Percentiles rank a stretch among this genome's conserved stretches.
These are phyloP conservation scores for Eragrostis curvula DNA, from an alignment of 176 grass and related monocot genomes.

Conservation along the genomic window DNA sequence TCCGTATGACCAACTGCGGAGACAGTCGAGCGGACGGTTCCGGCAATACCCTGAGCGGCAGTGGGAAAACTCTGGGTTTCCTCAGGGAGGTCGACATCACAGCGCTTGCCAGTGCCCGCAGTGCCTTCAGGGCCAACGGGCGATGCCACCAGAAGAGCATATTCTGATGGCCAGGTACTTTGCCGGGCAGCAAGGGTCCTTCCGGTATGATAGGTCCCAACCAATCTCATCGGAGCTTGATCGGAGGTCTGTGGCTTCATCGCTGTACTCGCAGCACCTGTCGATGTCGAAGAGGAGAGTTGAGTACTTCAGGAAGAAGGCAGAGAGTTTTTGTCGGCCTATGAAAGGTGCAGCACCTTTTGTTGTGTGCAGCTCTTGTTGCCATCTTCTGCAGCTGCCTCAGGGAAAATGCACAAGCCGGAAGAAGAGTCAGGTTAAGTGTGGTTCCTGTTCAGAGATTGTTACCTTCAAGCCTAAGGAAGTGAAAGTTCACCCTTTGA, in stretches of 20 bases:
- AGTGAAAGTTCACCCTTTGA: constrained; percentile 41
- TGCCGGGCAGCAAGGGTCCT: constrained; percentile 50
- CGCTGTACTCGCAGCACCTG: constrained; percentile 55
- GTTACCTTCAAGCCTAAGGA: constrained; percentile 54
- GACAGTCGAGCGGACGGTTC: constrained; percentile 41
- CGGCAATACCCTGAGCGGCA: constrained; percentile 43
- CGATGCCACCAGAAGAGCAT: constrained; percentile 36
- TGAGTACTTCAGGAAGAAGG: constrained; percentile 63
- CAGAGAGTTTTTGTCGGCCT: constrained; percentile 45
- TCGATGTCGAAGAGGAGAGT: constrained; percentile 43
- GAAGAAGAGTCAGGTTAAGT: constrained; percentile 54
- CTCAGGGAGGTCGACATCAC: constrained; percentile 44
- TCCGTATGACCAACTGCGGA: constrained; percentile 39
- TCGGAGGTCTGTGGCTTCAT: constrained; percentile 43
- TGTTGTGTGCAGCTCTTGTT: constrained; percentile 68
- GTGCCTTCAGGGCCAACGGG: constrained; percentile 38
- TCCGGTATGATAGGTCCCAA: constrained; percentile 41
- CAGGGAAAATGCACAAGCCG: constrained; percentile 38
- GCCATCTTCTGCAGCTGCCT: constrained; percentile 73
- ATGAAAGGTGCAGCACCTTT: constrained; percentile 77
- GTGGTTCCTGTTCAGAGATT: constrained; percentile 78
- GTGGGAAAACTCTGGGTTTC: constrained; percentile 47
- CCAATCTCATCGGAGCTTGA: constrained; percentile 58
- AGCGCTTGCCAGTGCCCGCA: constrained; percentile 42
- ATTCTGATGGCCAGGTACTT: constrained; percentile 55